These are phyloP conservation scores for Hygrophorus pudorinus DNA, from an alignment of 768 basidiomycete species.

Conservation along the genomic window DNA sequence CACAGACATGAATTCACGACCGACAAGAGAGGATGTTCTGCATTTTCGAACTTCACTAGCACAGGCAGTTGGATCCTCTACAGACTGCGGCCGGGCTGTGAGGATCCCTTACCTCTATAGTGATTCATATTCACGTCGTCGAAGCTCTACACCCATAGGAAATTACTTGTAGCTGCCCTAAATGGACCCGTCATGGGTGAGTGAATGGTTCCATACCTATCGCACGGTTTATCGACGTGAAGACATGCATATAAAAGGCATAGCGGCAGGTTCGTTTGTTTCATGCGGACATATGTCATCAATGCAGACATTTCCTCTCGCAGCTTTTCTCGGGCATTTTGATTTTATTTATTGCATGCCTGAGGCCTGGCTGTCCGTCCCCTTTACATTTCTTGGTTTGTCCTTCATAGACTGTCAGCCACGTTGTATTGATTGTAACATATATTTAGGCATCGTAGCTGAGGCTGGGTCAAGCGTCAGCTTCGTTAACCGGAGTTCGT, in stretches of 20 bases:
- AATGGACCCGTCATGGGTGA: constrained; percentile 72
- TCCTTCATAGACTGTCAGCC: background rate
- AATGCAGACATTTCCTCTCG: background rate
- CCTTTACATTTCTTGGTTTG: constrained; percentile 57
- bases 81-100: constrained; percentile 59
- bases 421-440: background rate
- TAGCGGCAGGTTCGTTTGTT: constrained; percentile 43
- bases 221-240: background rate
- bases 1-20: constrained; percentile 39
- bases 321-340: constrained; percentile 62
- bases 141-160: constrained; percentile 59
- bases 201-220: constrained; percentile 5
- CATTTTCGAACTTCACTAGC: constrained; percentile 36
- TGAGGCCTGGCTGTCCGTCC: constrained; percentile 50
- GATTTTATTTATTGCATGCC: constrained; percentile 67
- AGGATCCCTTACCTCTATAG: constrained; percentile 9
- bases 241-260: constrained; percentile 30
- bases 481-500: constrained; percentile 55
- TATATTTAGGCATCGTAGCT: constrained; percentile 42
- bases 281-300: background rate
- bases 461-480: constrained; percentile 64
- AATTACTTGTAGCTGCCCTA: constrained; percentile 59
- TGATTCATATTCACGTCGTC: background rate
- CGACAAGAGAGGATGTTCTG: constrained; percentile 5
- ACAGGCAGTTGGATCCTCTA: constrained; percentile 39